Evolutionary conservation across 441 rosid species (phyloP).

Genomic region (Macaranga tanarius): DNA sequence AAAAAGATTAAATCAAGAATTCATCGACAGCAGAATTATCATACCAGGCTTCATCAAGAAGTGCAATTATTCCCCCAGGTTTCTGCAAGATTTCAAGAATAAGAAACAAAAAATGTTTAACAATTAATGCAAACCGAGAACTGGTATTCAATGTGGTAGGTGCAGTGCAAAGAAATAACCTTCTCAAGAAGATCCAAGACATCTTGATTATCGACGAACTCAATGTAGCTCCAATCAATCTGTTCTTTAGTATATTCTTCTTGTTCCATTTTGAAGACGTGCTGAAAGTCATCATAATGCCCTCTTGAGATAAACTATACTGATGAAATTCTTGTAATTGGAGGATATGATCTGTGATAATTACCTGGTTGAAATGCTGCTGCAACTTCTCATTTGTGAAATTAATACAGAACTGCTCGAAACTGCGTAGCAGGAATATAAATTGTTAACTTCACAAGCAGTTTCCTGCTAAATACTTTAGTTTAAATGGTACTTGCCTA

Average conservation of each 20-base stretch:
- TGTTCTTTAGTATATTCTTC: conserved; percentile 96
- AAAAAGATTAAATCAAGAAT: conserved; percentile 14
- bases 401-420: conserved; percentile 98
- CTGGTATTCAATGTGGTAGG: not conserved
- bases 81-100: conserved; percentile 50
- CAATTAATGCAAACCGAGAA: not conserved
- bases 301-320: conserved; percentile 21
- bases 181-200: conserved; percentile 95
- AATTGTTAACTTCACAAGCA: conserved; percentile 12
- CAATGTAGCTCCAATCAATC: conserved; percentile 98
- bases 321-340: conserved; percentile 10
- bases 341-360: conserved; percentile 19
- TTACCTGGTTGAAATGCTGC: conserved; percentile 97
- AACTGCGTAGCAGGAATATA: conserved; percentile 49
- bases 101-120: not conserved
- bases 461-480: not conserved
- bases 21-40: conserved; percentile 6
- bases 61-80: conserved; percentile 95
- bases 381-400: conserved; percentile 99
- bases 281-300: conserved; percentile 49
- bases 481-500: conserved; percentile 45
- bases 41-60: conserved; percentile 99
- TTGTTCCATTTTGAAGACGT: conserved; percentile 99
- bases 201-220: conserved; percentile 98
- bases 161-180: conserved; percentile 38